Evolutionary conservation across 805 yeast genomes (phyloP).

Genomic region (Metschnikowia arizonensis): DNA sequence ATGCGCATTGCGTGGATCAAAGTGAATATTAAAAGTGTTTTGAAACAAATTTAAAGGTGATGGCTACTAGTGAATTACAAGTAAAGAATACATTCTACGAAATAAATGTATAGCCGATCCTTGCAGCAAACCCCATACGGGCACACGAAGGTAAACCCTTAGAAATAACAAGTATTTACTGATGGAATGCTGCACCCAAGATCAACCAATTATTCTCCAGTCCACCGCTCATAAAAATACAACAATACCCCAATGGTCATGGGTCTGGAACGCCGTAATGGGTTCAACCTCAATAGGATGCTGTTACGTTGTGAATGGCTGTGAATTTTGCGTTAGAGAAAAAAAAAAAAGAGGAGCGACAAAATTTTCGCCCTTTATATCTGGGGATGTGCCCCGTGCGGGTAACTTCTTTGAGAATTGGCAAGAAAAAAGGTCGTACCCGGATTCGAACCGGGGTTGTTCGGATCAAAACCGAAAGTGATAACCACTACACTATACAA

Average conservation of each 20-base stretch:
- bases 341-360: constrained; percentile 11
- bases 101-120: constrained; percentile 49
- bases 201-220: constrained; percentile 60
- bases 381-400: constrained; percentile 17
- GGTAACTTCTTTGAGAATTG: constrained; percentile 24
- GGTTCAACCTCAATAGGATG: constrained; percentile 69
- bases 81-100: not conserved
- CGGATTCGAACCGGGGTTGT: constrained; percentile 84
- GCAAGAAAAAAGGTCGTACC: constrained; percentile 56
- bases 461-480: constrained; percentile 78
- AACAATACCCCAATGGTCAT: constrained; percentile 61
- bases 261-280: constrained; percentile 63
- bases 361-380: constrained; percentile 16
- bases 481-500: constrained; percentile 75
- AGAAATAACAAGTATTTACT: constrained; percentile 45
- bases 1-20: not conserved
- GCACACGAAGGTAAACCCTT: constrained; percentile 73
- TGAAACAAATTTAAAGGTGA: no score
- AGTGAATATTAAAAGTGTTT: no score
- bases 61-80: no score
- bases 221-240: constrained; percentile 41
- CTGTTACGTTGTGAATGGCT: constrained; percentile 59
- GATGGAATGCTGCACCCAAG: constrained; percentile 75
- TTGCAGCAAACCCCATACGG: constrained; percentile 71
- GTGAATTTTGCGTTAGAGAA: constrained; percentile 58